A percentile compares a stretch with the other conserved stretches of the same genome.
Conservation (phyloP, 129 eudicot genomes). For the Tagetes patula region DNA sequence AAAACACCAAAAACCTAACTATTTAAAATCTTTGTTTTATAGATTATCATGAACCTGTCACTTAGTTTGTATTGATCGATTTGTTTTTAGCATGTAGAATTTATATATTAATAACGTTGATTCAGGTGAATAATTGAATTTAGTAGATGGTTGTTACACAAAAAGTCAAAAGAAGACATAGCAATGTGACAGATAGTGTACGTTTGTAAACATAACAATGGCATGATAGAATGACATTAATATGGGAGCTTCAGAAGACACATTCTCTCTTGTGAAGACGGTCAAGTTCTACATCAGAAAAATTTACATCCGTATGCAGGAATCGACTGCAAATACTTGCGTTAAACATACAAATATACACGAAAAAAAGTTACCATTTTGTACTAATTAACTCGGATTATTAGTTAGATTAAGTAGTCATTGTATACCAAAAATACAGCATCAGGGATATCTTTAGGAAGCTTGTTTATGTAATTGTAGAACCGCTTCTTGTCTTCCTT, state of each 20-base stretch:
- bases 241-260: constrained; percentile 16
- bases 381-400: constrained; percentile 12
- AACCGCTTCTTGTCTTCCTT: constrained; percentile 57
- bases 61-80: no score
- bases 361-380: constrained; percentile 24
- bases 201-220: background rate
- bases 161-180: constrained; percentile 11
- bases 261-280: constrained; percentile 15
- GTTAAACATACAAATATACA: constrained; percentile 22
- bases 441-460: constrained; percentile 67
- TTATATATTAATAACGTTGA: background rate
- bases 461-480: constrained; percentile 53
- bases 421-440: constrained; percentile 55
- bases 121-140: no score
- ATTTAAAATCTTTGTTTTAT: no score
- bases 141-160: no score
- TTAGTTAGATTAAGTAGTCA: constrained; percentile 56
- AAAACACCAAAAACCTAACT: no score
- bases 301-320: constrained; percentile 29
- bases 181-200: background rate
- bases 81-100: constrained; percentile 6
- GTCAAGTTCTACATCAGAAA: constrained; percentile 14
- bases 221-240: background rate
- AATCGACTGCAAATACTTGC: constrained; percentile 28
- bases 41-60: no score